These are phyloP conservation scores for Cordyceps javanica DNA, from an alignment of 2,329 filamentous ascomycete species.

Conservation along the genomic window DNA sequence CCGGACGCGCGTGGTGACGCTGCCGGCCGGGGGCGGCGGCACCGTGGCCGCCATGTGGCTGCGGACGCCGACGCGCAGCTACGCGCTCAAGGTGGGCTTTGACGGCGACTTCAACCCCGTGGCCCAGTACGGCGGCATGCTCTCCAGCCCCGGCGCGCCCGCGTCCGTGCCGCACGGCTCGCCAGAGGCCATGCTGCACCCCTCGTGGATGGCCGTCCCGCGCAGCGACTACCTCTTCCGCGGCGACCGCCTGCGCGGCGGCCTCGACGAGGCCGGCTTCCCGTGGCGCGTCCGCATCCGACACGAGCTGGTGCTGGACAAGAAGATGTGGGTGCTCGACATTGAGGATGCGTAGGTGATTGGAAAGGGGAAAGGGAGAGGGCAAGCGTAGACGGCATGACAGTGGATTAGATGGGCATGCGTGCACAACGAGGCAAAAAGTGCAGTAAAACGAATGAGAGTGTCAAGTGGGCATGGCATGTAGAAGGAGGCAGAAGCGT, in stretches of 20 bases:
- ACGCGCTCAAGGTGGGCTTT: conserved; percentile 12
- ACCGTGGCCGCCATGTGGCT: conserved; percentile 4
- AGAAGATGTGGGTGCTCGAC: conserved; percentile 10
- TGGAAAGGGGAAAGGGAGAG: too few species aligned
- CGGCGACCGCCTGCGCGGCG: not conserved
- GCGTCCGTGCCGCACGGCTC: not conserved
- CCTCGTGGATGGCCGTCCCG: conserved; percentile 1
- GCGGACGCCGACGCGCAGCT: not conserved
- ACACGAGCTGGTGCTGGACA: not conserved
- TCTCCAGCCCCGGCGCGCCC: conserved; percentile 1
- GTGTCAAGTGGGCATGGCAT: too few species aligned
- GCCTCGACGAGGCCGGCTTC: not conserved
- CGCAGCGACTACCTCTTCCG: conserved; percentile 1
- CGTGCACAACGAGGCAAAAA: too few species aligned
- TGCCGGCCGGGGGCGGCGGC: conserved; percentile 5
- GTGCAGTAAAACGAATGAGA: too few species aligned
- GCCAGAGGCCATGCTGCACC: conserved; percentile 5
- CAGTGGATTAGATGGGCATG: too few species aligned
- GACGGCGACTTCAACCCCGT: conserved; percentile 11
- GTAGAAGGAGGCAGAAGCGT: not conserved
- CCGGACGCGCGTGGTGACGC: not conserved
- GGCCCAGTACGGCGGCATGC: conserved; percentile 6
- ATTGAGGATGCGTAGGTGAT: not conserved
- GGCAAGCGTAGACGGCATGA: too few species aligned
- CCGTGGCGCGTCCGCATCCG: not conserved